A percentile compares a stretch with the other conserved stretches of the same genome.
These are phyloP conservation scores for Centaurea solstitialis DNA, from an alignment of 129 eudicot genomes.

Conservation along the genomic window DNA sequence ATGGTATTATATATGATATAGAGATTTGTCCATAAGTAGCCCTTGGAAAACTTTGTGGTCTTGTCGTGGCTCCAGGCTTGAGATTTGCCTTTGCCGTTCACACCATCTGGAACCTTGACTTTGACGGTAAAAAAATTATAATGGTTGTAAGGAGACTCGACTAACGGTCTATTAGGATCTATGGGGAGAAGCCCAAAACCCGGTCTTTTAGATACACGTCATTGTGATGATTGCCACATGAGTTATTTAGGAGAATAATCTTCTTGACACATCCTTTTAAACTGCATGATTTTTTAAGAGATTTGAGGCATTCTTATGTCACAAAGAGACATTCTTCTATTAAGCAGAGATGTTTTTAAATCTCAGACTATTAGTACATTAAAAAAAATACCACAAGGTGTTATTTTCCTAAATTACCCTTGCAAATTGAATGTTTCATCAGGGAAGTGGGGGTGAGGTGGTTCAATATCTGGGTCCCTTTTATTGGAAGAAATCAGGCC, in stretches of 20 bases:
- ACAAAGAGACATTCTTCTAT: too few relatives aligned
- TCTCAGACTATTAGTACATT: too few relatives aligned
- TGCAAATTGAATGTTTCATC: not conserved
- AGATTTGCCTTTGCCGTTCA: too few relatives aligned
- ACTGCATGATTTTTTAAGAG: not conserved
- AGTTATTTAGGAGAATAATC: not conserved
- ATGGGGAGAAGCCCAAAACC: not conserved
- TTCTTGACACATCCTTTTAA: not conserved
- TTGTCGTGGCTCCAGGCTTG: too few relatives aligned
- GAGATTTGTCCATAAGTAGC: too few relatives aligned
- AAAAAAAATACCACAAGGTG: too few relatives aligned
- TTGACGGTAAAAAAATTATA: not conserved
- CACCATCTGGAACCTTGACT: too few relatives aligned
- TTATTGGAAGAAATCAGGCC: not conserved
- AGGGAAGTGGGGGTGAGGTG: not conserved
- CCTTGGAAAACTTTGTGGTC: too few relatives aligned
- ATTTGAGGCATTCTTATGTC: not conserved
- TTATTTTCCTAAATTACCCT: not conserved
- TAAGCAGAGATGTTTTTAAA: not conserved
- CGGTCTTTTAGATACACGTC: not conserved
- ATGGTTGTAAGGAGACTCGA: not conserved
- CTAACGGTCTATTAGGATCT: not conserved
- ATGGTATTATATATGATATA: too few relatives aligned
- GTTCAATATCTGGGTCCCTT: not conserved
- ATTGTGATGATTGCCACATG: not conserved